Conservation (phyloP, 1,139 yeast genomes). For the Nakaseomyces kungkrabaensis region DNA sequence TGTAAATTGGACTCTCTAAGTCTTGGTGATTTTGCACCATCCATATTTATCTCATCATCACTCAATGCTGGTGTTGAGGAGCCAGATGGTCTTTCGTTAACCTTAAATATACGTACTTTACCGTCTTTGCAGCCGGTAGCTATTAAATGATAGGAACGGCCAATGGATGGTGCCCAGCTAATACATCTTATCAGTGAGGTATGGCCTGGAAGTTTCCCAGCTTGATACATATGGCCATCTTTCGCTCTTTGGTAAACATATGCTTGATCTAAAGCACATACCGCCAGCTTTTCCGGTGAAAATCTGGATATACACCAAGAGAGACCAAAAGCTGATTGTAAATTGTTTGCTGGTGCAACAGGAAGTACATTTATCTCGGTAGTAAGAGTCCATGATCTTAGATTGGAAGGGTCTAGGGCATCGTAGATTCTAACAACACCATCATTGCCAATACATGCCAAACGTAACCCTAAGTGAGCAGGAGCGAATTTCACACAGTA, state of each 20-base stretch:
- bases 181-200: conserved; percentile 80
- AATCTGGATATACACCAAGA: conserved; percentile 93
- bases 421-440: conserved; percentile 82
- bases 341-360: conserved; percentile 64
- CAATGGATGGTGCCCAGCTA: conserved; percentile 97
- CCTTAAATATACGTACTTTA: conserved; percentile 71
- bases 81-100: conserved; percentile 35
- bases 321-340: conserved; percentile 78
- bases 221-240: conserved; percentile 38
- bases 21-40: conserved; percentile 5
- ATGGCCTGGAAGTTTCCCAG: conserved; percentile 56
- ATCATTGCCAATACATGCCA: conserved; percentile 86
- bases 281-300: conserved; percentile 69
- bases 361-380: conserved; percentile 62
- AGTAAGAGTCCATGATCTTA: conserved; percentile 71
- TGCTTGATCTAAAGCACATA: conserved; percentile 82
- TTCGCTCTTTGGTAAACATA: conserved; percentile 55
- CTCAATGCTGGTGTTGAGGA: conserved; percentile 24
- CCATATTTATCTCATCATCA: conserved; percentile 9
- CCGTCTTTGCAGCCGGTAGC: conserved; percentile 98
- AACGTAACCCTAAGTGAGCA: conserved; percentile 65
- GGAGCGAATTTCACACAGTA: conserved; percentile 90
- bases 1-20: conserved; percentile 19
- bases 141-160: conserved; percentile 72
- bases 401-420: conserved; percentile 77